Conservation (phyloP, 2,329 filamentous ascomycete genomes). For the Clonostachys rosea region DNA sequence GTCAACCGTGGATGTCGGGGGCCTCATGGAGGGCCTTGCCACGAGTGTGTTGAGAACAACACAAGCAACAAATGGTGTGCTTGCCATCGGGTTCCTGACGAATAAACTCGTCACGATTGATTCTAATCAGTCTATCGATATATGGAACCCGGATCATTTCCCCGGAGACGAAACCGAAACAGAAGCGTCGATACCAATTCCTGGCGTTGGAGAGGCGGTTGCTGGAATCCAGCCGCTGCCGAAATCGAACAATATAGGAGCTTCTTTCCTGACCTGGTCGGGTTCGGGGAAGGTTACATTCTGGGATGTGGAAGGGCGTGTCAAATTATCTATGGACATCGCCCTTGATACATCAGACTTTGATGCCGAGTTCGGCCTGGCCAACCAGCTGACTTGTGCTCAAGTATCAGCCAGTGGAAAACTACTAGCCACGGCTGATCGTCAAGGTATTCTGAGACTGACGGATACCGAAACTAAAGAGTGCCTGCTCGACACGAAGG, state of each 20-base stretch:
- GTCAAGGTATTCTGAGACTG: constrained; percentile 73
- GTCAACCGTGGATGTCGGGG: constrained; percentile 44
- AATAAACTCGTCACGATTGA: constrained; percentile 73
- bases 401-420: constrained; percentile 56
- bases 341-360: constrained; percentile 59
- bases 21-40: constrained; percentile 34
- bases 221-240: constrained; percentile 68
- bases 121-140: constrained; percentile 67
- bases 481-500: constrained; percentile 70
- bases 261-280: constrained; percentile 88
- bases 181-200: constrained; percentile 47
- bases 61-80: constrained; percentile 39
- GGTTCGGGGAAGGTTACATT: constrained; percentile 74
- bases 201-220: constrained; percentile 60
- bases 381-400: constrained; percentile 57
- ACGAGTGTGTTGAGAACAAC: constrained; percentile 30
- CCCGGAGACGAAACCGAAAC: constrained; percentile 30
- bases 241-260: constrained; percentile 53
- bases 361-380: constrained; percentile 42
- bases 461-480: constrained; percentile 58
- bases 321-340: constrained; percentile 60
- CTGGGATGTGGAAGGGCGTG: constrained; percentile 72
- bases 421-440: constrained; percentile 79
- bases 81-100: constrained; percentile 65
- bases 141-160: constrained; percentile 47